Evolutionary conservation across 2,329 filamentous ascomycete genomes (phyloP), one percentile per base, ranked within the genome.

Genomic region (Nigrospora oryzae): DNA sequence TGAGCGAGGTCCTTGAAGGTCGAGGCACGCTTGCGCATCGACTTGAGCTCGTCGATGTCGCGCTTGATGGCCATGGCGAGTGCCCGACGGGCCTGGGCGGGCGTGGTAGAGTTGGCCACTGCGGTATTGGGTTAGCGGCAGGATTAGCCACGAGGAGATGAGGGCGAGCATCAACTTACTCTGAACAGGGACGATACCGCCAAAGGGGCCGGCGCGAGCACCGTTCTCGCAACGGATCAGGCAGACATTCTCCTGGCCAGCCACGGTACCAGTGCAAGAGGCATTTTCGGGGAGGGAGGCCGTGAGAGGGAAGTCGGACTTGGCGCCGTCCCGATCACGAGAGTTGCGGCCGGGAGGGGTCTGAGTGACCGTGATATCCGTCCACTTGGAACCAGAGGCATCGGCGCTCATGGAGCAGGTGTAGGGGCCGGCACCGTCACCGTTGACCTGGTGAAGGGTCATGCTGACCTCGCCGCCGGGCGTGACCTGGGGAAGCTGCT

Each of bases 361-460:
- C 46, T 66, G 65, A 19, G 73, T 75, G 44, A 83, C 79, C 32
- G 71, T 62, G 57, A 79, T 74, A 48, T 72, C 62, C 17, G 63
- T 58, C 71, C 76, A 82, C 51, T 65, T 59, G 40, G 66, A 57
- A 19, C 71, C 79, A 5, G 78, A 80, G 45, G 68, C 81, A 46
- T 79, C 78, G 45, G 68, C 61, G 55, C 82, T 81, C 58, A 84
- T 79, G 70, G 79, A 79, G 66, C 79, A 83, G 7, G 67, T 74
- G 63, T 81, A 84, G 2, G 80, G 79, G 15, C 81, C 81, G 47
- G 76, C 81, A 46, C 81, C 81, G 52, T 85, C 81, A 34, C 69
- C 69, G 63, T 84, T 84, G 59, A 84, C 79, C 60, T 84, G 80
- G 64, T 83, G 81, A 11, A 84, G 66, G 2, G 78, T 83, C 70